Evolutionary conservation across 495 filamentous ascomycete genomes (phyloP), one percentile per base, ranked within the genome.

Genomic region (Aspergillus cristatus): DNA sequence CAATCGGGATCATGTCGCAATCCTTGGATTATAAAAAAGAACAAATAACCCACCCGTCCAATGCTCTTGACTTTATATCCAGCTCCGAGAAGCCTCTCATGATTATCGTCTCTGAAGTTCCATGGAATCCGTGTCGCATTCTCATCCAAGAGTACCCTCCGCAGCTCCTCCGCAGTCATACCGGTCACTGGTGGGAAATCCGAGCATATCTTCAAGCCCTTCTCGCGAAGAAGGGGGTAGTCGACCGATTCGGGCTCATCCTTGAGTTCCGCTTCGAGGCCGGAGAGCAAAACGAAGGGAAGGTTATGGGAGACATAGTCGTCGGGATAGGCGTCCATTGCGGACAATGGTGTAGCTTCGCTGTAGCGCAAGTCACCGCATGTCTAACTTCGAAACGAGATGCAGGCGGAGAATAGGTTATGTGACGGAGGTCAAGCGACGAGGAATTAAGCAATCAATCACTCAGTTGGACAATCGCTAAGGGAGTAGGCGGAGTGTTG

Each of bases 301-400:
- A 86, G 65, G 54, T 86, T 86, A 61, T 88, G 86, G 58, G 77
- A 72, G 62, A 89, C 66, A 62, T 86, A 90, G 51, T 80, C 78
- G 46, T 70, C 55, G 28, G 87, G 85, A 62, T 91, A 94, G 43
- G 77, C 86, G 66, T 95, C 86, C 88, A 95, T 95, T 52, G 62
- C 62, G 62, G 62, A 64, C 58, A 54, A 45, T 40, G 40, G 36
- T 41, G 20, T 55, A n/a, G 45, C 38, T 53, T 46, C 15, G 38
- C 24, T 38, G 35, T n/a, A 32, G 37, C 34, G 26, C 33, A 11
- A 40, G 48, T 69, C 65, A 69, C 53, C 57, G 53, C 65, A 69
- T 69, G 32, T 58, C 60, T 55, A 40, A 17, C 14, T 29, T 30
- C 15, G 31, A 18, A 24, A 18, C 33, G 34, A 28, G 26, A 36